Percentiles rank a stretch among this genome's conserved stretches.
phyloP scores from a whole-genome alignment of 2,329 filamentous ascomycete genomes.

The Stagonosporopsis tanaceti region DNA sequence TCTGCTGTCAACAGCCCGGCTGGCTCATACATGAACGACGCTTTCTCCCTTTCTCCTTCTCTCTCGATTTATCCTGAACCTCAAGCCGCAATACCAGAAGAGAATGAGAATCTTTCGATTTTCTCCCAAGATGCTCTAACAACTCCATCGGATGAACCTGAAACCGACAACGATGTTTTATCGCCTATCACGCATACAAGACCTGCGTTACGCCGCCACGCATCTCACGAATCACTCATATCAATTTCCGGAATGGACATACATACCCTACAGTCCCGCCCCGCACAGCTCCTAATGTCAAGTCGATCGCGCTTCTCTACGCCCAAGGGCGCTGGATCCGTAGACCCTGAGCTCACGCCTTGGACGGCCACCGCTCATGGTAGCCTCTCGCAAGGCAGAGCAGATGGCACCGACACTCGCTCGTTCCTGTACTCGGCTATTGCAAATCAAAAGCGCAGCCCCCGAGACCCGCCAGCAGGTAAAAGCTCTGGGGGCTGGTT shows the following conservation, averaged over 20 bases:
- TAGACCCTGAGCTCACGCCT: constrained; percentile 51
- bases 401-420: constrained; percentile 66
- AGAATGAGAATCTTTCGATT: constrained; percentile 39
- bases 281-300: constrained; percentile 73
- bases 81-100: constrained; percentile 47
- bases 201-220: constrained; percentile 66
- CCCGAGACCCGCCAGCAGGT: constrained; percentile 36
- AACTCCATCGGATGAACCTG: constrained; percentile 31
- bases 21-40: constrained; percentile 41
- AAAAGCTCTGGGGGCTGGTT: constrained; percentile 72
- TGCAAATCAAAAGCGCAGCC: constrained; percentile 36
- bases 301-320: constrained; percentile 61
- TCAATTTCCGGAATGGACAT: constrained; percentile 90
- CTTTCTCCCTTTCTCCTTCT: constrained; percentile 37
- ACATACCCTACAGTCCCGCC: constrained; percentile 77
- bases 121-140: constrained; percentile 25
- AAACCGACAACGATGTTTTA: constrained; percentile 45
- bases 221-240: constrained; percentile 88
- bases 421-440: constrained; percentile 53
- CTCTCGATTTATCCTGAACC: constrained; percentile 31
- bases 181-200: constrained; percentile 46
- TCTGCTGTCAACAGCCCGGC: constrained; percentile 45
- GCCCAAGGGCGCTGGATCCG: constrained; percentile 53
- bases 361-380: constrained; percentile 58
- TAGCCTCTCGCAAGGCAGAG: constrained; percentile 57